Evolutionary conservation across 495 filamentous ascomycete species (phyloP).

Genomic region (Talaromyces adpressus): DNA sequence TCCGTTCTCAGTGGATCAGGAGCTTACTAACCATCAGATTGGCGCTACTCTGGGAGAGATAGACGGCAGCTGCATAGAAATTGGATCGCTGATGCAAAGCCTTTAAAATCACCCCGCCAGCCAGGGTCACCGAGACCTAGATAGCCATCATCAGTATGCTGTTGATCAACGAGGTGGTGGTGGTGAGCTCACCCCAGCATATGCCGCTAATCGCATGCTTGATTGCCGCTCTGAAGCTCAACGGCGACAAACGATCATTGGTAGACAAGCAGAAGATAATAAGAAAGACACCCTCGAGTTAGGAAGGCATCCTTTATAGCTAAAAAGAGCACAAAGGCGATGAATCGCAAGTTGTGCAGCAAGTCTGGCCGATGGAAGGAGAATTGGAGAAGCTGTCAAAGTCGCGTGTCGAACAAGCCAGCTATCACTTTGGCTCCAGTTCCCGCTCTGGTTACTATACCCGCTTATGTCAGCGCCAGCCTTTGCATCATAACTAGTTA

Average conservation of each 20-base stretch:
- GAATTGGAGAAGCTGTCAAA: not conserved
- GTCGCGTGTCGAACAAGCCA: conserved; percentile 9
- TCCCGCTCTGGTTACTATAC: not conserved
- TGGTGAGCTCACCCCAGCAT: conserved; percentile 37
- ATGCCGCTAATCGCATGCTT: conserved; percentile 47
- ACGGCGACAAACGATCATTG: not conserved
- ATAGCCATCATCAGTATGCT: not conserved
- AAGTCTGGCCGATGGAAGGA: not conserved
- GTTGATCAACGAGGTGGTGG: not conserved
- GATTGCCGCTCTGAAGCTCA: conserved; percentile 8
- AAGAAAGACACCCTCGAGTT: not conserved
- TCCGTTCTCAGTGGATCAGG: not conserved
- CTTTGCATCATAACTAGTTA: not conserved
- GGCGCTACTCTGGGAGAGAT: conserved; percentile 89
- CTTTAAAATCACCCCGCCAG: conserved; percentile 73
- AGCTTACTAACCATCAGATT: conserved; percentile 70
- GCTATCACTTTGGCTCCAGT: conserved; percentile 4
- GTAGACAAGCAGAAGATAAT: not conserved
- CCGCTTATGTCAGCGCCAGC: conserved; percentile 7
- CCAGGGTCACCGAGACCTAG: conserved; percentile 69
- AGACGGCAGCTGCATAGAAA: conserved; percentile 95
- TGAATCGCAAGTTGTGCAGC: conserved; percentile 2
- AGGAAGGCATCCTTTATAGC: conserved; percentile 5
- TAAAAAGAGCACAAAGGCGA: conserved; percentile 14
- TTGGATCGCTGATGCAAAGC: conserved; percentile 93